phyloP scores from a whole-genome alignment of 2,329 filamentous ascomycete species.

The Scolecobasidium constrictum region DNA sequence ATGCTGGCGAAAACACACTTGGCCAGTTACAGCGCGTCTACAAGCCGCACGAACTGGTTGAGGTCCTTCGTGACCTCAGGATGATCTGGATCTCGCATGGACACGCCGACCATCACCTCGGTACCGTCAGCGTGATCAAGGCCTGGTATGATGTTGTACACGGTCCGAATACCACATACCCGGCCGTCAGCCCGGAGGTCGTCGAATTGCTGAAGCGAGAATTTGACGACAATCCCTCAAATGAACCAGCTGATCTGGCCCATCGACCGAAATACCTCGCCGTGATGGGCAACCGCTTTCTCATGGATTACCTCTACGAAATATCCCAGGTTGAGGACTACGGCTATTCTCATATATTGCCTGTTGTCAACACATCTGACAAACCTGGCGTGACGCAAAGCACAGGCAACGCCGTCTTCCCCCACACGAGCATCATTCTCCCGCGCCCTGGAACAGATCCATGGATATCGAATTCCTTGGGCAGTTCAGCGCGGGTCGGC shows the following conservation, averaged over 20 bases:
- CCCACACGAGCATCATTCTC: not conserved
- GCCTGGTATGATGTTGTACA: slow-evolving; percentile 61
- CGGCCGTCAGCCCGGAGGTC: not conserved
- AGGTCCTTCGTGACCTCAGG: slow-evolving; percentile 68
- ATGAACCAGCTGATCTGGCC: slow-evolving; percentile 10
- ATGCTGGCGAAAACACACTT: slow-evolving; percentile 85
- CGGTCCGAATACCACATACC: slow-evolving; percentile 19
- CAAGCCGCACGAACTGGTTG: slow-evolving; percentile 48
- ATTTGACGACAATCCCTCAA: slow-evolving; percentile 2
- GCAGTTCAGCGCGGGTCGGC: not conserved
- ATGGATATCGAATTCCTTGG: not conserved
- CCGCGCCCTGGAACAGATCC: not conserved
- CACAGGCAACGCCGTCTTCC: not conserved
- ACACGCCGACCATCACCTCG: slow-evolving; percentile 93
- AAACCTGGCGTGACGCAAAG: not conserved
- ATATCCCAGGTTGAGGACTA: slow-evolving; percentile 69
- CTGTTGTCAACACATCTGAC: slow-evolving; percentile 21
- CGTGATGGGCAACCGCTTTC: slow-evolving; percentile 58
- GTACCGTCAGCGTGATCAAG: slow-evolving; percentile 67
- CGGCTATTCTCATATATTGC: slow-evolving; percentile 52
- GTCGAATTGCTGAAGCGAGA: not conserved
- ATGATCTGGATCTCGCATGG: slow-evolving; percentile 90
- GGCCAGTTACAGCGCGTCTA: slow-evolving; percentile 75
- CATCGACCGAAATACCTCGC: slow-evolving; percentile 34
- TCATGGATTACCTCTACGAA: slow-evolving; percentile 69